Percentiles rank a stretch among this genome's conserved stretches.
phyloP scores from a whole-genome alignment of 1,139 yeast genomes.

The Yamadazyma spencermartinsiae region DNA sequence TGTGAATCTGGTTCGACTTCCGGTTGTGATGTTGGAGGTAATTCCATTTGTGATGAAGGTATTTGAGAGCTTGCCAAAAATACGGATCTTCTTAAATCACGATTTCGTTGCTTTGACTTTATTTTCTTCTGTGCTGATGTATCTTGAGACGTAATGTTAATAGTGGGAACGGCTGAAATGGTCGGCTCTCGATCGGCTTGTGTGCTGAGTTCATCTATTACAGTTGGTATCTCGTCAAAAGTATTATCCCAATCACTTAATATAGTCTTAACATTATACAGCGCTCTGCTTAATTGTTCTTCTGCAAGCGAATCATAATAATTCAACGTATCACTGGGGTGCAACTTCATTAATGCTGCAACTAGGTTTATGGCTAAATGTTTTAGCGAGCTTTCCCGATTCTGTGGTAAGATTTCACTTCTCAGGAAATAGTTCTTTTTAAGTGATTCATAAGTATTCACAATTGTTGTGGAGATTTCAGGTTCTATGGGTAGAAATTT shows the following conservation, averaged over 20 bases:
- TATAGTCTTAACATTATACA: conserved; percentile 23
- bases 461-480: conserved; percentile 5
- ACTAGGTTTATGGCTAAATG: conserved; percentile 24
- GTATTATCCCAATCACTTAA: conserved; percentile 29
- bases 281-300: conserved; percentile 16
- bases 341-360: conserved; percentile 27
- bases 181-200: conserved; percentile 4
- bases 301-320: conserved; percentile 13
- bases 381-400: conserved; percentile 16
- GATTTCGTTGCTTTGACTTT: conserved; percentile 4
- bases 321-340: conserved; percentile 12
- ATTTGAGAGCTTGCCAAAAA: conserved; percentile 5
- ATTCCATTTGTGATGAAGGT: conserved; percentile 5
- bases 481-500: conserved; percentile 7
- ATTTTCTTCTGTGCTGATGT: conserved; percentile 12
- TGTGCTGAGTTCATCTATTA: conserved; percentile 2
- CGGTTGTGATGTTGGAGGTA: conserved; percentile 1
- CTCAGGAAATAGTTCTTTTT: conserved; percentile 10
- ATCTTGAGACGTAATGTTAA: conserved; percentile 23
- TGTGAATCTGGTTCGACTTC: background rate
- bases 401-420: conserved; percentile 14
- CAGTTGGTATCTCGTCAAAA: conserved; percentile 7
- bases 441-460: conserved; percentile 11
- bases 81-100: conserved; percentile 9
- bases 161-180: conserved; percentile 22